A percentile compares a stretch with the other conserved stretches of the same genome.
Conservation (phyloP, 108 stramenopile species). For the Fistulifera pelliculosa region DNA sequence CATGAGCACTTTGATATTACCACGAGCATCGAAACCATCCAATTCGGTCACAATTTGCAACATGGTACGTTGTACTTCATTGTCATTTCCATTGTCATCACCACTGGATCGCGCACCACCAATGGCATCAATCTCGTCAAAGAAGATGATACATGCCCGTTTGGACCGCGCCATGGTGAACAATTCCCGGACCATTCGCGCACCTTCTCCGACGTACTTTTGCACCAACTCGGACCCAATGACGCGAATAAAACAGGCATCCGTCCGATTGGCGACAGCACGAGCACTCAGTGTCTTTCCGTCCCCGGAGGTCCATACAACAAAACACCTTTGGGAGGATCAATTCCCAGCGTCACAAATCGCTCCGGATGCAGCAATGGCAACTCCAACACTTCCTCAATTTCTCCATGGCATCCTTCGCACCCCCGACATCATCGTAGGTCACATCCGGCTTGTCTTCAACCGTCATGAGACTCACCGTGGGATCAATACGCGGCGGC, state of each 20-base stretch:
- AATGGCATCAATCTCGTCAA: slow-evolving; percentile 93
- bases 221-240: slow-evolving; percentile 95
- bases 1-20: slow-evolving; percentile 97
- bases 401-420: slow-evolving; percentile 96
- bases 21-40: slow-evolving; percentile 96
- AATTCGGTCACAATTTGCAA: slow-evolving; percentile 98
- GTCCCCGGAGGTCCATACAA: slow-evolving; percentile 95
- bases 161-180: slow-evolving; percentile 97
- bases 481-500: slow-evolving; percentile 99
- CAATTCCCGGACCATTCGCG: slow-evolving; percentile 98
- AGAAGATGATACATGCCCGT: slow-evolving; percentile 94
- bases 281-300: slow-evolving; percentile 88
- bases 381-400: slow-evolving; percentile 92
- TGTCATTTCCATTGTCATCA: slow-evolving; percentile 86
- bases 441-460: slow-evolving; percentile 99
- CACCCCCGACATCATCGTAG: slow-evolving; percentile 99
- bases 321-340: slow-evolving; percentile 96
- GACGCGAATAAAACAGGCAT: slow-evolving; percentile 97
- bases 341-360: slow-evolving; percentile 94
- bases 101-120: slow-evolving; percentile 75
- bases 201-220: slow-evolving; percentile 97
- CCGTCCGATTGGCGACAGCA: slow-evolving; percentile 95
- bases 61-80: slow-evolving; percentile 98
- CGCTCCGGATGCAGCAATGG: slow-evolving; percentile 95
- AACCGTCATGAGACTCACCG: slow-evolving; percentile 97